Evolutionary conservation across 441 rosid genomes (phyloP).

Genomic region (Syzygium malaccense): DNA sequence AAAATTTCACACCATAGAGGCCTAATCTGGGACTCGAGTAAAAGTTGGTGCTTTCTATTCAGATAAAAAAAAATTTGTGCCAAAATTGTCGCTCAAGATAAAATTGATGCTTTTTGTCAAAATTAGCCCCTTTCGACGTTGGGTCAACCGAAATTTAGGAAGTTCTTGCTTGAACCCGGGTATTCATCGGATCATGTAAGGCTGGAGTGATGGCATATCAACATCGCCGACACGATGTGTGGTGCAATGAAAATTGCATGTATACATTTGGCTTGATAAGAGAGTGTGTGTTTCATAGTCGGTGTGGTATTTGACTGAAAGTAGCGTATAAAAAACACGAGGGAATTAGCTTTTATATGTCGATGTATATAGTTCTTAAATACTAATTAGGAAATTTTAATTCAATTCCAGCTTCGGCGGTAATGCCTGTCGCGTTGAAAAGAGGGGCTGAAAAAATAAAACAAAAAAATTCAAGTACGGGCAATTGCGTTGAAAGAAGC

Average conservation of each 20-base stretch:
- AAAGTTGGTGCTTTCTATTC: too few relatives aligned
- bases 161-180: neutral
- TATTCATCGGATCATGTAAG: neutral
- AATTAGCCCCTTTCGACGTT: too few relatives aligned
- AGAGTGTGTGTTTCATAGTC: neutral
- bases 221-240: neutral
- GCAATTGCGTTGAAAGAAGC: neutral
- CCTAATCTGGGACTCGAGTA: too few relatives aligned
- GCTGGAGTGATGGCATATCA: neutral
- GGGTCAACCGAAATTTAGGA: neutral
- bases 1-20: too few relatives aligned
- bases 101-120: too few relatives aligned
- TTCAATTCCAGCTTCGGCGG: neutral
- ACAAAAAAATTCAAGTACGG: neutral
- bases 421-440: neutral
- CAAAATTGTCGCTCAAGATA: too few relatives aligned
- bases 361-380: neutral
- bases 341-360: neutral
- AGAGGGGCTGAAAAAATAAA: neutral
- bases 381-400: neutral
- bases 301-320: neutral
- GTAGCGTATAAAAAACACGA: neutral
- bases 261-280: neutral
- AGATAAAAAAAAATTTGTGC: too few relatives aligned
- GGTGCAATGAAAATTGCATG: neutral